Evolutionary conservation across 2,329 filamentous ascomycete species (phyloP).

Genomic region (Penicillium hesseltinei): DNA sequence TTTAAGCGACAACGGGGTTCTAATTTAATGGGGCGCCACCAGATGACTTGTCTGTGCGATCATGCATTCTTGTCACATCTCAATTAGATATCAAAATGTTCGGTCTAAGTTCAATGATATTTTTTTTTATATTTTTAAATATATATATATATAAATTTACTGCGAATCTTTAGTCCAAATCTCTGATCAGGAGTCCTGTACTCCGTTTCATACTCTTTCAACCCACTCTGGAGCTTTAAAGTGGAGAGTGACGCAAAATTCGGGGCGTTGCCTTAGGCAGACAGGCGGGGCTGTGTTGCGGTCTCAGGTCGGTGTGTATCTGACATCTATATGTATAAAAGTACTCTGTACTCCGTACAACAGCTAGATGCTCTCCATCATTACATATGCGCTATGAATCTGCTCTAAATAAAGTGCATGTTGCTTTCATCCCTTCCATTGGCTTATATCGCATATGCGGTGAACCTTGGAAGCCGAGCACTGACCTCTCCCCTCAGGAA

Average conservation of each 20-base stretch:
- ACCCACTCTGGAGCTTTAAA: conserved; percentile 20
- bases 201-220: conserved; percentile 8
- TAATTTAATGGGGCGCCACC: neutral
- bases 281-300: conserved; percentile 1
- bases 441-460: neutral
- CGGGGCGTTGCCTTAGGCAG: neutral
- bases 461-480: neutral
- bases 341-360: neutral
- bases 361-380: neutral
- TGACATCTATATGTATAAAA: neutral
- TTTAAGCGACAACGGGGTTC: neutral
- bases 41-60: neutral
- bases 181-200: conserved; percentile 4
- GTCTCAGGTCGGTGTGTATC: neutral
- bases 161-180: neutral
- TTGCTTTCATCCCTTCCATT: neutral
- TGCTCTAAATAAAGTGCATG: neutral
- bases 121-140: neutral
- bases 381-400: neutral
- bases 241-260: conserved; percentile 26
- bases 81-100: neutral
- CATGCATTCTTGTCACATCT: neutral
- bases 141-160: neutral
- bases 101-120: neutral
- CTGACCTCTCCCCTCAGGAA: neutral